phyloP scores from a whole-genome alignment of 176 grass and related monocot species.

The Themeda triandra region DNA sequence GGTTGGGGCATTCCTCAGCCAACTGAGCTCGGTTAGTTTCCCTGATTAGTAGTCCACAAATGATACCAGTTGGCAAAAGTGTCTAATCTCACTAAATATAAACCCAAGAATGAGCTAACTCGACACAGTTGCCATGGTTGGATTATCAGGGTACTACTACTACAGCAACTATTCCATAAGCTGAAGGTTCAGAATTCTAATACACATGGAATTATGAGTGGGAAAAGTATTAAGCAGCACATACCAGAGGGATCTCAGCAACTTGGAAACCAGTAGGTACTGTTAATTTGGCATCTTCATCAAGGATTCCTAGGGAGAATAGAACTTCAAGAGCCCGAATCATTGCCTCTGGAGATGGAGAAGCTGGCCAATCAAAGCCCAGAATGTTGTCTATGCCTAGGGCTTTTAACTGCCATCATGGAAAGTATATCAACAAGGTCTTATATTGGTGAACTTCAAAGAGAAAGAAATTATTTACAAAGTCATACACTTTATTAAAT shows the following conservation, averaged over 20 bases:
- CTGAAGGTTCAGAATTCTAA: background rate
- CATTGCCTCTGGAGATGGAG: slow-evolving; percentile 93
- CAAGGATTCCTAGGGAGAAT: slow-evolving; percentile 82
- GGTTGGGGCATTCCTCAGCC: background rate
- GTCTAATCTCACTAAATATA: background rate
- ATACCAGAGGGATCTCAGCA: slow-evolving; percentile 92
- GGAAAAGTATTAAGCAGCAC: background rate
- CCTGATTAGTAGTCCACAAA: background rate
- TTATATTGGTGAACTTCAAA: slow-evolving; percentile 1
- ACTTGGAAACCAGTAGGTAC: slow-evolving; percentile 87
- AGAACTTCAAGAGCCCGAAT: slow-evolving; percentile 86
- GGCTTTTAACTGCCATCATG: slow-evolving; percentile 69
- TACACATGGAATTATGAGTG: background rate
- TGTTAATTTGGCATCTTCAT: slow-evolving; percentile 95
- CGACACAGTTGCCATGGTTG: background rate
- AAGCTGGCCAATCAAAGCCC: slow-evolving; percentile 97
- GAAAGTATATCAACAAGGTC: slow-evolving; percentile 9
- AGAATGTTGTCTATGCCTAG: slow-evolving; percentile 98
- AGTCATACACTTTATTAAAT: background rate
- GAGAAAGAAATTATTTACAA: background rate
- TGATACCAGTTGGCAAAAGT: background rate
- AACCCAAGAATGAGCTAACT: background rate
- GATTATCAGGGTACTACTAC: background rate
- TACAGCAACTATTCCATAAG: background rate
- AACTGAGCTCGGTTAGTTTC: background rate